Evolutionary conservation across 2,329 filamentous ascomycete species (phyloP).

Genomic region (Diaporthe humulicola): DNA sequence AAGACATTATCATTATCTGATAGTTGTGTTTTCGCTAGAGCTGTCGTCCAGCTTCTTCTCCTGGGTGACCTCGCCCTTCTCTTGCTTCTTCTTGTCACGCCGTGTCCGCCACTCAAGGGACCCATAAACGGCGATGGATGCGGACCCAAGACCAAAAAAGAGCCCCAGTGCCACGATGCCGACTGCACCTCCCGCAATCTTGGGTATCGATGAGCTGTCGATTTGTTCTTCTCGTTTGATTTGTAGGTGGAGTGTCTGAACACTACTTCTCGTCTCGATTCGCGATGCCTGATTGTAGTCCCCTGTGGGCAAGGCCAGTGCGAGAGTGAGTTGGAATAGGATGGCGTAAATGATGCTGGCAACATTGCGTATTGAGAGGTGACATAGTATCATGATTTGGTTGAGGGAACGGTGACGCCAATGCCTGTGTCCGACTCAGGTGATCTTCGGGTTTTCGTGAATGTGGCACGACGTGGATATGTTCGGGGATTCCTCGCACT

Average conservation of each 20-base stretch:
- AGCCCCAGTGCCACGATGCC: constrained; percentile 31
- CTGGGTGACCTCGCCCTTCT: neutral
- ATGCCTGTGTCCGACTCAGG: neutral
- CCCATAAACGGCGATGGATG: constrained; percentile 33
- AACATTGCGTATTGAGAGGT: constrained; percentile 26
- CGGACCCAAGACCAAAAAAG: constrained; percentile 35
- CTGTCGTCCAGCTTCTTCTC: constrained; percentile 3
- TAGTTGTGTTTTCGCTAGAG: constrained; percentile 1
- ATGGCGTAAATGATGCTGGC: constrained; percentile 2
- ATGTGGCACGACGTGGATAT: neutral
- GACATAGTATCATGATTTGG: constrained; percentile 25
- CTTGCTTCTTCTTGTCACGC: constrained; percentile 29
- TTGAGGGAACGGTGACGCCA: neutral
- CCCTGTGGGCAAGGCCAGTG: constrained; percentile 14
- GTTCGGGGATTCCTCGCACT: neutral
- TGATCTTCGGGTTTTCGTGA: neutral
- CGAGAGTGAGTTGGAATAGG: constrained; percentile 1
- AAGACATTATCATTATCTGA: constrained; percentile 18
- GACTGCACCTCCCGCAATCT: constrained; percentile 29
- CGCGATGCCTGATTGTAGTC: neutral
- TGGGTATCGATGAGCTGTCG: constrained; percentile 20
- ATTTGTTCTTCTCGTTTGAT: neutral
- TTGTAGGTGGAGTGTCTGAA: neutral
- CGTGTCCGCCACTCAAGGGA: constrained; percentile 35
- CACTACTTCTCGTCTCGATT: neutral